Conservation (phyloP, 2,329 filamentous ascomycete species). For the Ascochyta lentis region DNA sequence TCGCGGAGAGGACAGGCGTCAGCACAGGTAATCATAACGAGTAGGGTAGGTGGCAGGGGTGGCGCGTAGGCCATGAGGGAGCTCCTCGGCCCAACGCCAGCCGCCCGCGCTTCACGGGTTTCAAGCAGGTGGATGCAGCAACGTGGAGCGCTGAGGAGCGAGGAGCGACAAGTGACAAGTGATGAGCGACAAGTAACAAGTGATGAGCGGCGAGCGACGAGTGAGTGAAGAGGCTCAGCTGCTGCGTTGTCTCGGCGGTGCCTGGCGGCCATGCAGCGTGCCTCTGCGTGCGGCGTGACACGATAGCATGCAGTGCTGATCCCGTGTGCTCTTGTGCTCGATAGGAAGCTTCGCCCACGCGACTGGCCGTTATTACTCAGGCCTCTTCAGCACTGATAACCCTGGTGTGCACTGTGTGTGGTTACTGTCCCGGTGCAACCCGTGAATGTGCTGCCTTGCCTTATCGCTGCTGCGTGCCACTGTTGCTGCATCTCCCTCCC, state of each 20-base stretch:
- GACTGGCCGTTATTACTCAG: constrained; percentile 19
- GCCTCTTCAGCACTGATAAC: constrained; percentile 25
- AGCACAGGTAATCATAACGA: background rate
- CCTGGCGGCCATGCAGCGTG: constrained; percentile 14
- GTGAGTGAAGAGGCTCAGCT: background rate
- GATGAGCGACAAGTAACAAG: no score
- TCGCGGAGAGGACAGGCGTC: constrained; percentile 16
- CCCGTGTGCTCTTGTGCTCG: constrained; percentile 19
- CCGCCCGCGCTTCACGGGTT: constrained; percentile 1
- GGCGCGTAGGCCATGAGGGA: background rate
- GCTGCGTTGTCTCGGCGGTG: constrained; percentile 12
- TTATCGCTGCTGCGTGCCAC: constrained; percentile 18
- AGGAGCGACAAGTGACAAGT: background rate
- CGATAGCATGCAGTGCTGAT: constrained; percentile 18
- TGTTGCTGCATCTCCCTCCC: constrained; percentile 1
- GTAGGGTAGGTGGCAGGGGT: background rate
- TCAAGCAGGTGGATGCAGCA: constrained; percentile 9
- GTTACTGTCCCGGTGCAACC: constrained; percentile 12
- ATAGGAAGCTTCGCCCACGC: constrained; percentile 30
- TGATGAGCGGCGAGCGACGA: no score
- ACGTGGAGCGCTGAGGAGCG: constrained; percentile 6
- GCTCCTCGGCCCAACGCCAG: background rate
- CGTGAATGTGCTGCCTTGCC: constrained; percentile 13
- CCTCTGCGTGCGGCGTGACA: constrained; percentile 10
- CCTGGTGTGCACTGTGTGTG: constrained; percentile 4